Evolutionary conservation across 2,329 filamentous ascomycete genomes (phyloP).

Genomic region (Amauroascus verrucosus): DNA sequence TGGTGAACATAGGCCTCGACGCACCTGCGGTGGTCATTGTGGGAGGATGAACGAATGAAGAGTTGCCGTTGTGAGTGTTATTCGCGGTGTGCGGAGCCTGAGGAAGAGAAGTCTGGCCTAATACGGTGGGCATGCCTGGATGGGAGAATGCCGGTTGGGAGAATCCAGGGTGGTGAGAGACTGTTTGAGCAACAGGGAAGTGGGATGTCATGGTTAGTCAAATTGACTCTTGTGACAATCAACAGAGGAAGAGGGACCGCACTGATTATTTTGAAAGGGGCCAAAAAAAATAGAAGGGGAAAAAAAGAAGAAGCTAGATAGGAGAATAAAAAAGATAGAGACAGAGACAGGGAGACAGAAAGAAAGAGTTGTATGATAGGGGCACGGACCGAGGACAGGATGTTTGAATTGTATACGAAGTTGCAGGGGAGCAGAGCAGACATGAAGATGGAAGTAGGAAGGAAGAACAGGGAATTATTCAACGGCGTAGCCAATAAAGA

Average conservation of each 20-base stretch:
- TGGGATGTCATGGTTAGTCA: background rate
- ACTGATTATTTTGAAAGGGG: background rate
- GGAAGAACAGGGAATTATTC: background rate
- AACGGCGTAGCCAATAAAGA: background rate
- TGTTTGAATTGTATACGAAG: no score
- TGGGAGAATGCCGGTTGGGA: conserved; percentile 12
- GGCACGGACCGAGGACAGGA: no score
- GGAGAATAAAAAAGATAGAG: no score
- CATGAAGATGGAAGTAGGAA: no score
- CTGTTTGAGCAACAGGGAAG: background rate
- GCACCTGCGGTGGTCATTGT: conserved; percentile 12
- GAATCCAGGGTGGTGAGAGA: conserved; percentile 9
- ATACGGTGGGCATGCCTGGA: conserved; percentile 4
- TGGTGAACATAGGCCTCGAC: conserved; percentile 14
- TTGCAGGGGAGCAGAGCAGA: no score
- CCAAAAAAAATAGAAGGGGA: background rate
- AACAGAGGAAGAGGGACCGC: background rate
- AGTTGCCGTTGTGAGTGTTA: conserved; percentile 10
- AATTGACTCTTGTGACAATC: background rate
- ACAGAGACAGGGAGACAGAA: no score
- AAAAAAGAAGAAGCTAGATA: background rate
- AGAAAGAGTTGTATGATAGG: no score
- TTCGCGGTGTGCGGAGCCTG: conserved; percentile 13
- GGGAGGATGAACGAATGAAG: conserved; percentile 12
- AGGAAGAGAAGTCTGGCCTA: conserved; percentile 18